These are phyloP conservation scores for Hygrophila difformis DNA, from an alignment of 257 asterid genomes.

Conservation along the genomic window DNA sequence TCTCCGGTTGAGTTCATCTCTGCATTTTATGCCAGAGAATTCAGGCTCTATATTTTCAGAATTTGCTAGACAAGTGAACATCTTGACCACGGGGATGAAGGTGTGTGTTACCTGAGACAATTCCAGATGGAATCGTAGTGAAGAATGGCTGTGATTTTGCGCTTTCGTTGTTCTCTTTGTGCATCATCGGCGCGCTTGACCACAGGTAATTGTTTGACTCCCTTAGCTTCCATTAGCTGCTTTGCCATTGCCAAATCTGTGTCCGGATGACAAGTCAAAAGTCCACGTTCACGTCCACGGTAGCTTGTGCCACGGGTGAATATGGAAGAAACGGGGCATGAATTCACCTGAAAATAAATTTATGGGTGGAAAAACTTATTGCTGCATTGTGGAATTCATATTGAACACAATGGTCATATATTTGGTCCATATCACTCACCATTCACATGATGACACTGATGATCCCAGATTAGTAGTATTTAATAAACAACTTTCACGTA, in stretches of 20 bases:
- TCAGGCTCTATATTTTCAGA: neutral
- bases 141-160: conserved; percentile 50
- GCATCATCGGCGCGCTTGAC: conserved; percentile 53
- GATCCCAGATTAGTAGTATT: no score
- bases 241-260: conserved; percentile 80
- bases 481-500: neutral
- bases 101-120: conserved; percentile 48
- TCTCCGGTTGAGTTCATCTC: conserved; percentile 31
- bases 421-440: no score
- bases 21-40: conserved; percentile 19
- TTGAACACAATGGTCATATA: no score
- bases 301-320: conserved; percentile 76
- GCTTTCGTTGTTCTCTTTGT: conserved; percentile 59
- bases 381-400: no score
- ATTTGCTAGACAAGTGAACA: neutral
- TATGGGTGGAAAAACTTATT: conserved; percentile 1
- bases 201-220: conserved; percentile 85
- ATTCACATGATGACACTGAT: no score
- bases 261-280: conserved; percentile 78
- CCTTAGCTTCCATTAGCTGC: conserved; percentile 98
- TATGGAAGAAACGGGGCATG: conserved; percentile 61
- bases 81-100: neutral
- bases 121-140: conserved; percentile 72
- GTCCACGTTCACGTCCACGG: conserved; percentile 67
- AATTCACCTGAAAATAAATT: conserved; percentile 39